Conservation (phyloP, 441 rosid genomes). For the Lepidium campestre region DNA sequence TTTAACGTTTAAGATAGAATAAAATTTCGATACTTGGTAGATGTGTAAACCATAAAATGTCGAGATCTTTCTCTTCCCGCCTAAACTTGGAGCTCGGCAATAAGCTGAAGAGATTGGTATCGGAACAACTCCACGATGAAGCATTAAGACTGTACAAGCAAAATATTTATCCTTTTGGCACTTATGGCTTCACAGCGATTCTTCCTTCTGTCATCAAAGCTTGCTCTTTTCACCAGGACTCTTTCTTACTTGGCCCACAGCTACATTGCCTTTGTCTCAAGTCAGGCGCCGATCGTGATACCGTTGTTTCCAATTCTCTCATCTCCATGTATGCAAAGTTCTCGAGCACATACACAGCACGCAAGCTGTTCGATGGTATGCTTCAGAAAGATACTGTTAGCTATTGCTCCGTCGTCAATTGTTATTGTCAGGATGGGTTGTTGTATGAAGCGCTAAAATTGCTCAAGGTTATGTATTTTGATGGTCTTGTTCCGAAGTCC, state of each 20-base stretch:
- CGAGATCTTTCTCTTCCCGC: conserved; percentile 13
- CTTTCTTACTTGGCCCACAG: conserved; percentile 30
- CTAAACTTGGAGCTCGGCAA: conserved; percentile 14
- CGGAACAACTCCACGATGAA: conserved; percentile 25
- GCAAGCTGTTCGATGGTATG: conserved; percentile 38
- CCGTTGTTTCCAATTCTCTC: conserved; percentile 40
- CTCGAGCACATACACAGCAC: conserved; percentile 18
- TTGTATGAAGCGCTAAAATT: conserved; percentile 24
- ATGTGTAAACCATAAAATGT: background rate
- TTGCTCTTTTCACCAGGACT: conserved; percentile 21
- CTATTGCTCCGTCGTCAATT: conserved; percentile 38
- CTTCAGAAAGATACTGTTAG: conserved; percentile 35
- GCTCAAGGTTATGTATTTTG: conserved; percentile 32
- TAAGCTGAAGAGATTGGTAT: conserved; percentile 31
- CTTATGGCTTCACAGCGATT: conserved; percentile 26
- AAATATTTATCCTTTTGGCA: conserved; percentile 27
- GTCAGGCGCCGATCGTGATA: conserved; percentile 34
- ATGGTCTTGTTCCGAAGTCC: conserved; percentile 38
- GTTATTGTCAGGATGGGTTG: conserved; percentile 32
- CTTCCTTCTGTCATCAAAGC: conserved; percentile 50
- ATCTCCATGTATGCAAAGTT: conserved; percentile 34
- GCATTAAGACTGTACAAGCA: conserved; percentile 25
- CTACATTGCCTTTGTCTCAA: conserved; percentile 36
- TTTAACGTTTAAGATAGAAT: background rate
- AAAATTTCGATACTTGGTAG: background rate